phyloP scores from a whole-genome alignment of 371 early-diverging fungal genomes.

The Entomophthora muscae region DNA sequence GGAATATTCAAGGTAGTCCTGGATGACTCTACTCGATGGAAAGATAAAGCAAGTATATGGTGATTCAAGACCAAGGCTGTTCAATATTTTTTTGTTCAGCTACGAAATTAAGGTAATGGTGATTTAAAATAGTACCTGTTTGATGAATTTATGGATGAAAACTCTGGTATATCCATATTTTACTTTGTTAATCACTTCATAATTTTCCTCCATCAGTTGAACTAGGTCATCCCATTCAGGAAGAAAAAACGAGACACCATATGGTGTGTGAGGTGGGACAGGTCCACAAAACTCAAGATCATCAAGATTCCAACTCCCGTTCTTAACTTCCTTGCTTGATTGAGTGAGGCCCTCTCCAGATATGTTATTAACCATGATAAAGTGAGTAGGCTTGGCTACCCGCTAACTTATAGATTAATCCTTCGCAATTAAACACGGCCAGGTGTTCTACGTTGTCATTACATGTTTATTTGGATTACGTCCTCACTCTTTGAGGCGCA shows the following conservation, averaged over 20 bases:
- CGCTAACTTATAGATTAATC: too few relatives aligned
- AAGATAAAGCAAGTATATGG: not conserved
- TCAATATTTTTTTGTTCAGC: not conserved
- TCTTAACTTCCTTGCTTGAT: not conserved
- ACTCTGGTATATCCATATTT: conserved; percentile 86
- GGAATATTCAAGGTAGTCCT: not conserved
- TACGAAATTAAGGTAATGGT: not conserved
- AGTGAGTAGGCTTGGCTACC: too few relatives aligned
- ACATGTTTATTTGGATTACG: too few relatives aligned
- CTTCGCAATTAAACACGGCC: too few relatives aligned
- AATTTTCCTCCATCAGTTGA: conserved; percentile 72
- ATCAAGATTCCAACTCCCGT: not conserved
- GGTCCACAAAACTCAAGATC: not conserved
- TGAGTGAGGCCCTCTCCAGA: too few relatives aligned
- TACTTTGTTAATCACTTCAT: conserved; percentile 46
- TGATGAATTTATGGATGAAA: conserved; percentile 37
- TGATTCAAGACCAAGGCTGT: not conserved
- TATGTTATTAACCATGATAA: too few relatives aligned
- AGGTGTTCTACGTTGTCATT: too few relatives aligned
- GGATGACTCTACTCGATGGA: not conserved
- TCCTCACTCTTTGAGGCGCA: too few relatives aligned
- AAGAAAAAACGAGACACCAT: conserved; percentile 84
- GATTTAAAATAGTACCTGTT: not conserved
- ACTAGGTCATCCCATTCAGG: conserved; percentile 83
- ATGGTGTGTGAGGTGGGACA: conserved; percentile 53